These are phyloP conservation scores for Laburnicola sp. DNA, from an alignment of 2,329 filamentous ascomycete species.

Conservation along the genomic window DNA sequence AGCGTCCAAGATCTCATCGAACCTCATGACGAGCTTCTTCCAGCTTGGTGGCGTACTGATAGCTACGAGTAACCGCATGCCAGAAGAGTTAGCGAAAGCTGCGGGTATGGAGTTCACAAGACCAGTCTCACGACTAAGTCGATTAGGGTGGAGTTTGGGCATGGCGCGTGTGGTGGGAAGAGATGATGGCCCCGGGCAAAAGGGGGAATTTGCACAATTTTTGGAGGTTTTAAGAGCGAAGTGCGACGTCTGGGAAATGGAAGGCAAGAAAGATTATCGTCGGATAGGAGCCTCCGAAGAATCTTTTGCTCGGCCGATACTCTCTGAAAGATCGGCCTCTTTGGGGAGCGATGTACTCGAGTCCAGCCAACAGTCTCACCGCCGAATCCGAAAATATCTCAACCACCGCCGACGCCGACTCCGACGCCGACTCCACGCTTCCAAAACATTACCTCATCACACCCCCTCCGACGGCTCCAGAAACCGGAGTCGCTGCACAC, in stretches of 20 bases:
- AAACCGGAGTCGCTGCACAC: slow-evolving; percentile 5
- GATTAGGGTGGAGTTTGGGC: slow-evolving; percentile 49
- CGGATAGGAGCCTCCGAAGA: slow-evolving; percentile 47
- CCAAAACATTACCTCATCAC: slow-evolving; percentile 44
- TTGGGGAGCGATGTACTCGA: not conserved
- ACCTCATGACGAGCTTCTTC: slow-evolving; percentile 78
- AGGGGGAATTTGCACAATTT: slow-evolving; percentile 75
- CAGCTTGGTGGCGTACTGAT: slow-evolving; percentile 79
- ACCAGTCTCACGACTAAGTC: slow-evolving; percentile 50
- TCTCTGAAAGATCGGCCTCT: not conserved
- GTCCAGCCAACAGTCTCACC: not conserved
- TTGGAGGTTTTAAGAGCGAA: slow-evolving; percentile 74
- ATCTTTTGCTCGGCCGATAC: slow-evolving; percentile 1
- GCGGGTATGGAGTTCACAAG: slow-evolving; percentile 69
- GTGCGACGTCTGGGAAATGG: slow-evolving; percentile 85
- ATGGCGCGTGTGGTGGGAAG: slow-evolving; percentile 51
- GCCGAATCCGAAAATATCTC: not conserved
- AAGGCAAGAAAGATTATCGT: slow-evolving; percentile 70
- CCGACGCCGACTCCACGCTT: slow-evolving; percentile 13
- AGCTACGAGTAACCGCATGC: slow-evolving; percentile 81
- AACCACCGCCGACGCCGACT: too few species aligned
- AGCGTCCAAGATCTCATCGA: slow-evolving; percentile 76
- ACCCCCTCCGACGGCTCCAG: slow-evolving; percentile 24
- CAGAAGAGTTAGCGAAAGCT: slow-evolving; percentile 76
- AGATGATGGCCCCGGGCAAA: slow-evolving; percentile 47